phyloP scores from a whole-genome alignment of 225 moss, liverwort and hornwort species.

The Polytrichum commune region DNA sequence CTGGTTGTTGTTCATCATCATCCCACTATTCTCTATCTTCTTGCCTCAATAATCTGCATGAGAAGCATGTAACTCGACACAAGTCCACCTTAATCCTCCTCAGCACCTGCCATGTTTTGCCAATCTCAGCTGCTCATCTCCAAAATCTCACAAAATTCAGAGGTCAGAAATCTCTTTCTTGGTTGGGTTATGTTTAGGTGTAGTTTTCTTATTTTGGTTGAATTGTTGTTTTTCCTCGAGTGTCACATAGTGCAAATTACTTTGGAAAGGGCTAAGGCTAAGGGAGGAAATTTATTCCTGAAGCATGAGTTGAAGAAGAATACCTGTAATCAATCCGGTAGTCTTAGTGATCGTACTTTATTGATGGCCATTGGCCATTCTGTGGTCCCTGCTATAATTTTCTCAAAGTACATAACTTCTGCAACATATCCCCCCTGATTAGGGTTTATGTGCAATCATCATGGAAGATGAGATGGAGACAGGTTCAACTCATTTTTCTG shows the following conservation, averaged over 20 bases:
- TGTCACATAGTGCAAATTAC: too few species aligned
- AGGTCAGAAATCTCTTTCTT: neutral
- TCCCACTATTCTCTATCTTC: neutral
- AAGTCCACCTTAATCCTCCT: neutral
- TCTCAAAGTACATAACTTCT: too few species aligned
- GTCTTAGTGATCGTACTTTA: too few species aligned
- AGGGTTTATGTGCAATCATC: neutral
- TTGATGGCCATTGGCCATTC: too few species aligned
- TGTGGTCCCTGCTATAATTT: too few species aligned
- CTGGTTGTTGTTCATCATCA: neutral
- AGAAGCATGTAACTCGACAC: neutral
- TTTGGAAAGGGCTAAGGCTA: too few species aligned
- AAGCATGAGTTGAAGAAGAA: too few species aligned
- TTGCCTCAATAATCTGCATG: neutral
- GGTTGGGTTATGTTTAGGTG: neutral
- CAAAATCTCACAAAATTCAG: neutral
- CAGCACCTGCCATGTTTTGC: neutral
- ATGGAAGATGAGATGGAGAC: neutral
- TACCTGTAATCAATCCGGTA: too few species aligned
- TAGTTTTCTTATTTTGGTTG: too few species aligned
- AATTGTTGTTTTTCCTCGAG: too few species aligned
- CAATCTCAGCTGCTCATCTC: conserved; percentile 10
- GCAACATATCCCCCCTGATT: neutral
- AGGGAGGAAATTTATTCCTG: too few species aligned
- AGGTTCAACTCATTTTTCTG: too few species aligned